phyloP scores from a whole-genome alignment of 805 yeast genomes.

The Saccharomycopsis fermentans region DNA sequence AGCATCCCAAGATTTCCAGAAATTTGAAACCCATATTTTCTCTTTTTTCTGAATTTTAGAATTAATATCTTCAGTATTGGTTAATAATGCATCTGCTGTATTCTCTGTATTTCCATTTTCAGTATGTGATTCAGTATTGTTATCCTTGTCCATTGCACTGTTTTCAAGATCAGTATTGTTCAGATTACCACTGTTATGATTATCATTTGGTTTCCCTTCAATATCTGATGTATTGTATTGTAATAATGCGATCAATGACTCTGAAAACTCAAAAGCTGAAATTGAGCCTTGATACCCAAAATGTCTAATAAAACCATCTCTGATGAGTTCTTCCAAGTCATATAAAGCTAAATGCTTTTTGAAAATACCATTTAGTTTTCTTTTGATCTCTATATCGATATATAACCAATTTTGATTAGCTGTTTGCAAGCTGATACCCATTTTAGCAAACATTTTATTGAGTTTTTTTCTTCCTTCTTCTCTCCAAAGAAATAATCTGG shows the following conservation, averaged over 20 bases:
- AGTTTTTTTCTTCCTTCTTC: conserved; percentile 81
- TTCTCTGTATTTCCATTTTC: conserved; percentile 14
- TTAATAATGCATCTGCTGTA: conserved; percentile 3
- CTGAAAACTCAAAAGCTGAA: conserved; percentile 90
- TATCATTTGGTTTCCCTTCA: conserved; percentile 14
- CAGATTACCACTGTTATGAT: conserved; percentile 11
- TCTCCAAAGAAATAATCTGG: conserved; percentile 80
- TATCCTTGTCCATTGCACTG: conserved; percentile 23
- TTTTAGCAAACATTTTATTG: conserved; percentile 87
- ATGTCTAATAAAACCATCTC: conserved; percentile 79
- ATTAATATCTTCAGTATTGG: conserved; percentile 13
- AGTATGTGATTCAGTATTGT: conserved; percentile 19
- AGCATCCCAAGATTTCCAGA: conserved; percentile 63
- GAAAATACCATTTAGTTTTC: conserved; percentile 59
- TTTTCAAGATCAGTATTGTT: background rate
- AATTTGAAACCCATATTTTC: conserved; percentile 64
- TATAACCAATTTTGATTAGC: conserved; percentile 91
- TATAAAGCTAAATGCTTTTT: conserved; percentile 59
- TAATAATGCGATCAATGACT: conserved; percentile 72
- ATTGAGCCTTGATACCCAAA: conserved; percentile 83
- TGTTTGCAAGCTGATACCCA: conserved; percentile 87
- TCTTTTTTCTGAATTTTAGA: conserved; percentile 33
- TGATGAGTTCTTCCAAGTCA: conserved; percentile 71
- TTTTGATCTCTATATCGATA: conserved; percentile 71
- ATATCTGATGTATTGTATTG: conserved; percentile 32